Conservation (phyloP, 495 filamentous ascomycete genomes). For the Trypethelium eluteriae region DNA sequence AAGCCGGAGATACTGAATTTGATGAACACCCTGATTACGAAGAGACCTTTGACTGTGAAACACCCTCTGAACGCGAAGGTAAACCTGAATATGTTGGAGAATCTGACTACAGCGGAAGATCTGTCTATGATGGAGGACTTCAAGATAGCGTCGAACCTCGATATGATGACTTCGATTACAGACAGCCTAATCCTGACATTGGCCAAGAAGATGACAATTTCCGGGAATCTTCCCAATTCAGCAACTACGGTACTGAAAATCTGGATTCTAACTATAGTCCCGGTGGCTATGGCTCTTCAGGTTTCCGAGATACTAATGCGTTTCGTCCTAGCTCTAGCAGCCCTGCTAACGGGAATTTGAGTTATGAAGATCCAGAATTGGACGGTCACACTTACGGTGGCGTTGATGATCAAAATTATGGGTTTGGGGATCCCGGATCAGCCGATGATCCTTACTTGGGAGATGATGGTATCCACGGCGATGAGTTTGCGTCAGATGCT, state of each 20-base stretch:
- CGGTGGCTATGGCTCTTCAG: not conserved
- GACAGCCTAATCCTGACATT: too few species aligned
- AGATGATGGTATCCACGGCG: not conserved
- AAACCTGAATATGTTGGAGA: not conserved
- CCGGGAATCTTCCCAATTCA: not conserved
- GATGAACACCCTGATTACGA: not conserved
- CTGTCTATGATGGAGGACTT: slow-evolving; percentile 1
- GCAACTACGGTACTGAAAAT: not conserved
- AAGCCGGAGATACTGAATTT: not conserved
- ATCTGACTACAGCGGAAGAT: not conserved
- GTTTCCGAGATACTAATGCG: not conserved
- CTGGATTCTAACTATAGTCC: not conserved
- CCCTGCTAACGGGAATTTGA: not conserved
- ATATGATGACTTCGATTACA: not conserved
- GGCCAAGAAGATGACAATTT: not conserved
- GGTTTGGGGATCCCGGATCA: not conserved
- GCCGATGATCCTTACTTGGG: not conserved
- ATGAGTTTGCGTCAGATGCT: not conserved
- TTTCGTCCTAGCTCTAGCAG: not conserved
- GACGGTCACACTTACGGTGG: not conserved
- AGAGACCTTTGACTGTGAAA: not conserved
- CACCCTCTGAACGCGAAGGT: not conserved
- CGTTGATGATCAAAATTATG: not conserved
- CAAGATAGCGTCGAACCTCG: not conserved
- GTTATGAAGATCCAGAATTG: not conserved